These are phyloP conservation scores for Aspergillus mulundensis DNA, from an alignment of 495 filamentous ascomycete species.

Conservation along the genomic window DNA sequence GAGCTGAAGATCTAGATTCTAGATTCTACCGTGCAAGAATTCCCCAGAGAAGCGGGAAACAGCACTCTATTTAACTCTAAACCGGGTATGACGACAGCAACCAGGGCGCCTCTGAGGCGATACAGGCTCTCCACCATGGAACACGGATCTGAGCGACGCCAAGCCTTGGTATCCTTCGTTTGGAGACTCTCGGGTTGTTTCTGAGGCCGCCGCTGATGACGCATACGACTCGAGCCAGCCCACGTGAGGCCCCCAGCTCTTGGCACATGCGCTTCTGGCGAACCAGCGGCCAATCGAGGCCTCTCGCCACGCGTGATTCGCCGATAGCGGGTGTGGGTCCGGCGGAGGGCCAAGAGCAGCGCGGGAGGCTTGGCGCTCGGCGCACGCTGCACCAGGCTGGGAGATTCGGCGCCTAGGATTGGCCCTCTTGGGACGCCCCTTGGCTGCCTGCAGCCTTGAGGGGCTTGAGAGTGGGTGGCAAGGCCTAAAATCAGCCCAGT, in stretches of 20 bases:
- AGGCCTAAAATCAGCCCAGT: slow-evolving; percentile 26
- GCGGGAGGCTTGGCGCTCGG: slow-evolving; percentile 28
- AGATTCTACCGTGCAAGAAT: not conserved
- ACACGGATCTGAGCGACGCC: slow-evolving; percentile 5
- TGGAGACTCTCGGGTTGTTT: not conserved
- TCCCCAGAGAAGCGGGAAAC: not conserved
- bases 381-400: not conserved
- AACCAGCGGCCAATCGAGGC: slow-evolving; percentile 2
- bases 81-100: slow-evolving; percentile 11
- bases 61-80: slow-evolving; percentile 16
- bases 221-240: slow-evolving; percentile 4
- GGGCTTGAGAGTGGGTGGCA: slow-evolving; percentile 24
- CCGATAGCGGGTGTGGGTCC: slow-evolving; percentile 6
- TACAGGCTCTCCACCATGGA: not conserved
- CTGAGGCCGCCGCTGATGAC: slow-evolving; percentile 18
- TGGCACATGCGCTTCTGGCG: slow-evolving; percentile 11
- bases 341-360: slow-evolving; percentile 29
- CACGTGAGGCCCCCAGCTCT: slow-evolving; percentile 25
- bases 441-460: slow-evolving; percentile 24
- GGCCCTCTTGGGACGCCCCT: slow-evolving; percentile 18
- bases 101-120: not conserved
- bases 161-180: slow-evolving; percentile 10
- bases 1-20: slow-evolving; percentile 13
- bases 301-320: slow-evolving; percentile 16
- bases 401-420: slow-evolving; percentile 16